These are phyloP conservation scores for Vanrija sp. DNA, from an alignment of 1,284 basidiomycete species.

Conservation along the genomic window DNA sequence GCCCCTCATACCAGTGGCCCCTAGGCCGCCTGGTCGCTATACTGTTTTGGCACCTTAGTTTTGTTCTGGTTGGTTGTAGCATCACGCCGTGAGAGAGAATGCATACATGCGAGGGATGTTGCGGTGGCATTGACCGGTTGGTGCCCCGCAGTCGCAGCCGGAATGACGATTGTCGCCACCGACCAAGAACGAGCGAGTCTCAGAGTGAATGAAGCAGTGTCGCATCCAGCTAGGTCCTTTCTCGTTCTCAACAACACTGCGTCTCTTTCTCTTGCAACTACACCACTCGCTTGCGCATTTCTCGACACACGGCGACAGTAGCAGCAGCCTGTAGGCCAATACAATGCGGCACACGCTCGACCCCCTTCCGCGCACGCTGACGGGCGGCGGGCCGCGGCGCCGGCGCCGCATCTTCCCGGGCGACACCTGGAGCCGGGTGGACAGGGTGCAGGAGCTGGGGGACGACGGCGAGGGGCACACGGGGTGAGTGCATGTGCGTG, in stretches of 20 bases:
- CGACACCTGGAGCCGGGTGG: conserved; percentile 32
- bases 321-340: background rate
- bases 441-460: conserved; percentile 41
- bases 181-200: background rate
- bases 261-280: too few relatives aligned
- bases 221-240: background rate
- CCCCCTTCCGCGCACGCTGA: conserved; percentile 2
- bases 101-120: conserved; percentile 4
- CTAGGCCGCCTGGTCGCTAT: too few relatives aligned
- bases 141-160: background rate
- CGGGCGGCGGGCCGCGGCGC: background rate
- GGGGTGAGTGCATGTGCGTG: conserved; percentile 24
- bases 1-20: too few relatives aligned
- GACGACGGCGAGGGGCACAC: conserved; percentile 28
- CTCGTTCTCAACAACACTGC: too few relatives aligned
- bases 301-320: background rate
- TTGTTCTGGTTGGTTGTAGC: conserved; percentile 1
- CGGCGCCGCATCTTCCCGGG: conserved; percentile 4
- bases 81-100: conserved; percentile 1
- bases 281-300: too few relatives aligned
- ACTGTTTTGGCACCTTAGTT: too few relatives aligned
- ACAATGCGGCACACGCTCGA: background rate
- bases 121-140: too few relatives aligned
- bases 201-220: background rate
- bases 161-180: background rate